Conservation (phyloP, 768 basidiomycete genomes). For the Mycena rosella region DNA sequence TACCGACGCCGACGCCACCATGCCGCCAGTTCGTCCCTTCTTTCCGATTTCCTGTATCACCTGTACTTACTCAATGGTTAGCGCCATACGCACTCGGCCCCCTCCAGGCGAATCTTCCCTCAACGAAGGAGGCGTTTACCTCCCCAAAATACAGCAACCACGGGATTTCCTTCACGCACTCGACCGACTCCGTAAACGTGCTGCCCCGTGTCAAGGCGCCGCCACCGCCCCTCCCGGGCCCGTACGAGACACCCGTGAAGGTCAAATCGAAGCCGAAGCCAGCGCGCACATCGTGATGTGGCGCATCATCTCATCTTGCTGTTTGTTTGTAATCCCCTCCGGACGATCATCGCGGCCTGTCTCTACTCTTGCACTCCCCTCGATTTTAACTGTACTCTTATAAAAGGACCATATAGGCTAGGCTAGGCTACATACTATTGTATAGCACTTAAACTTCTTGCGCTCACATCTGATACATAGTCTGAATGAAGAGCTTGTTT, state of each 20-base stretch:
- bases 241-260: slow-evolving; percentile 11
- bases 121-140: slow-evolving; percentile 49
- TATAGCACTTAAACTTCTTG: slow-evolving; percentile 16
- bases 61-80: neutral
- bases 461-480: neutral
- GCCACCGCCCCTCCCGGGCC: slow-evolving; percentile 5
- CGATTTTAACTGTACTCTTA: slow-evolving; percentile 22
- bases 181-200: slow-evolving; percentile 32
- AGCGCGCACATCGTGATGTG: neutral
- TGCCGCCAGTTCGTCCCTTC: slow-evolving; percentile 16
- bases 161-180: slow-evolving; percentile 43
- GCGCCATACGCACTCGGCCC: slow-evolving; percentile 41
- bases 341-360: slow-evolving; percentile 30
- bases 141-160: slow-evolving; percentile 46
- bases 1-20: slow-evolving; percentile 27
- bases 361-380: slow-evolving; percentile 9
- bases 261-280: slow-evolving; percentile 10
- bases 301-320: neutral
- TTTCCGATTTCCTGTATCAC: neutral
- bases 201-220: slow-evolving; percentile 23
- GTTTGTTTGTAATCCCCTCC: neutral
- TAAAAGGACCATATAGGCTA: slow-evolving; percentile 6
- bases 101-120: slow-evolving; percentile 43
- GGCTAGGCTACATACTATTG: neutral
- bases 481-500: neutral